Base-by-base conservation (phyloP, 2,329 filamentous ascomycete genomes). In the Anisogramma anomala region DNA sequence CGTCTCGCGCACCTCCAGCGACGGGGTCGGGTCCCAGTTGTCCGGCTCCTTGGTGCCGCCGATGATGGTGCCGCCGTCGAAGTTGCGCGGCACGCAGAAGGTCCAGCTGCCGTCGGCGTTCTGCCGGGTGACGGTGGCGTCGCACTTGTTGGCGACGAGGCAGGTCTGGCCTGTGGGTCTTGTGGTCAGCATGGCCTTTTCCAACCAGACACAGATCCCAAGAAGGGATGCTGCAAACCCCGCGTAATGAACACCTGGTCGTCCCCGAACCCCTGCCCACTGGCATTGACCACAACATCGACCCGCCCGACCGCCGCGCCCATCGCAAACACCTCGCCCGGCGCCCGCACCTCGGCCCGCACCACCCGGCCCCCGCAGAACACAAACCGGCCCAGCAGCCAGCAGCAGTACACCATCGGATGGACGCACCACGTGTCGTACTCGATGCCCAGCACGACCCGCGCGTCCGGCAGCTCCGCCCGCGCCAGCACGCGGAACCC, bases 1-100 rank as follows among this genome's bases (percentile, higher is more conserved):
- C 20, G 50, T 53, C 27, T 61, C 55, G 14, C 75, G 58, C 0
- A 69, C 67, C 34, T 67, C 65, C 1, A 49, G 43, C 0, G 64
- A 71, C 1, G 74, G 68, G 14, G 64, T 58, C 0, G 65, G 54
- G 34, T 71, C 63, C 71, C 71, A 77, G 53, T 79, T 63, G 41
- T 70, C 59, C 1, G 67, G 64, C 52, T 81, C 71, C 54, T 79
- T 81, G 8, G 77, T 82, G 0, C 78, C 78, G 4, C 78, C 79
- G 15, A 82, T 70, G 28, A 82, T 64, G 0, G 77, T 82, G 3
- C 78, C 78, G 3, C 77, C 77, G 25, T 72, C 64, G 19, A 77
- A 70, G 7, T 68, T 70, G 2, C 79, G 67, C 1, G 78, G 76
- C 5, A 82, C 72, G 33, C 69, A 68, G 48, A 82, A 81, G 0